Percentiles rank a stretch among this genome's conserved stretches.
Conservation (phyloP, 1,139 yeast species). For the Pneumocystis murina region DNA sequence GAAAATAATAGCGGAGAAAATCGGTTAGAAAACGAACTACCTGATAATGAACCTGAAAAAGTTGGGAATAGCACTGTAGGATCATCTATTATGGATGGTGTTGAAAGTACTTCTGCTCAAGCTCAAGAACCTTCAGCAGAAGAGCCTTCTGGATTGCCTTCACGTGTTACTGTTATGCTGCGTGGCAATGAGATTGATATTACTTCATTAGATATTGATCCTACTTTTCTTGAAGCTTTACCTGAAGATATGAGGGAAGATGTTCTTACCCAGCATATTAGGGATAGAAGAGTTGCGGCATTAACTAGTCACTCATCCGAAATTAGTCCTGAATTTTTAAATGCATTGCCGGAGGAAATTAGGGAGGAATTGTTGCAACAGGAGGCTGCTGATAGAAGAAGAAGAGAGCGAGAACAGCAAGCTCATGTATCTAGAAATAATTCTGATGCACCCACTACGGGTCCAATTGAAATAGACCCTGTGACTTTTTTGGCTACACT, state of each 20-base stretch:
- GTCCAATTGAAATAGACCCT: conserved; percentile 20
- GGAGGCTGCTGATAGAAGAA: conserved; percentile 31
- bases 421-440: conserved; percentile 5
- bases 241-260: conserved; percentile 92
- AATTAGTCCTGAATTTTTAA: conserved; percentile 66
- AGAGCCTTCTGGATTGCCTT: conserved; percentile 1
- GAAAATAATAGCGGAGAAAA: conserved; percentile 23
- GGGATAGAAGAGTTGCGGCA: conserved; percentile 43
- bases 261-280: conserved; percentile 71
- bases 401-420: conserved; percentile 6
- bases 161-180: conserved; percentile 55
- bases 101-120: conserved; percentile 5
- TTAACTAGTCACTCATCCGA: conserved; percentile 32
- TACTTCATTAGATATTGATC: conserved; percentile 82
- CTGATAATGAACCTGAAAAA: conserved; percentile 6
- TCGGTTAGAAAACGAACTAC: conserved; percentile 12
- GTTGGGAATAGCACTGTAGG: conserved; percentile 12
- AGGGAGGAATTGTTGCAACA: conserved; percentile 61
- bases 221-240: conserved; percentile 74
- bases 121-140: conserved; percentile 4
- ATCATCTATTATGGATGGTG: conserved; percentile 14
- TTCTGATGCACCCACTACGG: conserved; percentile 4
- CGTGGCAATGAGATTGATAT: conserved; percentile 75
- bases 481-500: conserved; percentile 24
- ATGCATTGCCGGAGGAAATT: conserved; percentile 63